Evolutionary conservation across 192 early-diverging fungal species (phyloP).

Genomic region (Cladochytrium replicatum): DNA sequence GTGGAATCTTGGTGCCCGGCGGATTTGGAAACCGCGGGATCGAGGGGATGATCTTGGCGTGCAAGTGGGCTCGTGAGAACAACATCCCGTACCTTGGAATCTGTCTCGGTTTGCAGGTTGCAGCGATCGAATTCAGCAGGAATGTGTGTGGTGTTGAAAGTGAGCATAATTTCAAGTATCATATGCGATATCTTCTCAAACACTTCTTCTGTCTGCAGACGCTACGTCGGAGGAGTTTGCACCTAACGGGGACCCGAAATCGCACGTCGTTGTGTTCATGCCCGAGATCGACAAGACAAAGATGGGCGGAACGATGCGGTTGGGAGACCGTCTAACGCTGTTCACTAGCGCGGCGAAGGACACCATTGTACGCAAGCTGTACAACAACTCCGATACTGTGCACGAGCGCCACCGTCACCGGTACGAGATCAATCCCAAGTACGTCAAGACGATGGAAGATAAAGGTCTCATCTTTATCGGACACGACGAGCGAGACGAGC

Average conservation of each 20-base stretch:
- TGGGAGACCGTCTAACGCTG: constrained; percentile 74
- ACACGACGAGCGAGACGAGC: constrained; percentile 86
- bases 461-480: constrained; percentile 85
- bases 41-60: constrained; percentile 91
- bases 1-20: constrained; percentile 93
- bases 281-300: constrained; percentile 89
- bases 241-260: constrained; percentile 45
- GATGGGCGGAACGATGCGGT: constrained; percentile 95
- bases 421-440: constrained; percentile 94
- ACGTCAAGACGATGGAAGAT: constrained; percentile 60
- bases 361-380: constrained; percentile 56
- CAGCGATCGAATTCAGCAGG: constrained; percentile 95
- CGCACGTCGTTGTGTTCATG: constrained; percentile 90
- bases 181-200: not conserved
- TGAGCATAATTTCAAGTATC: too few relatives aligned
- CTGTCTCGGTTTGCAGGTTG: constrained; percentile 94
- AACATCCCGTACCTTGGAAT: constrained; percentile 96
- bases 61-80: constrained; percentile 96
- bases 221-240: constrained; percentile 85
- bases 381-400: constrained; percentile 44
- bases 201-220: constrained; percentile 5
- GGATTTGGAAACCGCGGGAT: constrained; percentile 95
- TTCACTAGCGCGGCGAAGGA: constrained; percentile 42
- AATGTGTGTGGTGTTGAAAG: constrained; percentile 69
- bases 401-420: constrained; percentile 94